A percentile compares a stretch with the other conserved stretches of the same genome.
Evolutionary conservation across 352 stramenopile genomes (phyloP).

Genomic region (Pilasporangium apinafurcum): DNA sequence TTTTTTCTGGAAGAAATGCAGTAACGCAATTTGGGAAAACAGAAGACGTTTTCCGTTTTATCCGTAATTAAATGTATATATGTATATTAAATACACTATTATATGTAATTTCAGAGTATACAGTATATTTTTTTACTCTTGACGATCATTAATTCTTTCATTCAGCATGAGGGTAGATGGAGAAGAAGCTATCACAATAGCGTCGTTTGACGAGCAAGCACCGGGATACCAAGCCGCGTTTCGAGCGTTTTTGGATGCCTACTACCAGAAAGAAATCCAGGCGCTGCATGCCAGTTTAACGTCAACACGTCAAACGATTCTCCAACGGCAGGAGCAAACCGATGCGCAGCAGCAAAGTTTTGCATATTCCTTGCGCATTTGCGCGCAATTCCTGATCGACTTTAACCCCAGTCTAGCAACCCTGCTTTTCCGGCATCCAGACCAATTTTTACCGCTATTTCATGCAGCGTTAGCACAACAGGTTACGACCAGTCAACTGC

Average conservation of each 20-base stretch:
- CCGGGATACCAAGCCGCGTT: constrained; percentile 12
- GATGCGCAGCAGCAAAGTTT: constrained; percentile 22
- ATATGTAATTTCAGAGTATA: too few relatives aligned
- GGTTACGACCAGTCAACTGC: constrained; percentile 12
- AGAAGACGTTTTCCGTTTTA: too few relatives aligned
- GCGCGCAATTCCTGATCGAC: constrained; percentile 78
- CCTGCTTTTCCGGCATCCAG: constrained; percentile 86
- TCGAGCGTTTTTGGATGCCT: constrained; percentile 9
- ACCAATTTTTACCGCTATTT: constrained; percentile 83
- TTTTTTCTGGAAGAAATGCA: too few relatives aligned
- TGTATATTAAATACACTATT: not conserved
- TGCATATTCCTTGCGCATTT: constrained; percentile 44
- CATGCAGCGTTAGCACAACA: constrained; percentile 74
- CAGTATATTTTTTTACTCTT: too few relatives aligned
- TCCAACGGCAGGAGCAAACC: constrained; percentile 2
- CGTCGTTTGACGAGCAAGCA: constrained; percentile 8
- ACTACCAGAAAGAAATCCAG: constrained; percentile 3
- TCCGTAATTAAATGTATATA: not conserved
- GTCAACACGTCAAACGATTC: not conserved
- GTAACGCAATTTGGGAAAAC: too few relatives aligned
- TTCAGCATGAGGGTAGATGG: too few relatives aligned
- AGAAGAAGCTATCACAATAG: too few relatives aligned
- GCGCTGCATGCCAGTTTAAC: constrained; percentile 2
- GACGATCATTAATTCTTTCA: too few relatives aligned
- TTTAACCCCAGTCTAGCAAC: constrained; percentile 71